phyloP scores from a whole-genome alignment of 1,284 basidiomycete species.

The Rhodotorula sp. region DNA sequence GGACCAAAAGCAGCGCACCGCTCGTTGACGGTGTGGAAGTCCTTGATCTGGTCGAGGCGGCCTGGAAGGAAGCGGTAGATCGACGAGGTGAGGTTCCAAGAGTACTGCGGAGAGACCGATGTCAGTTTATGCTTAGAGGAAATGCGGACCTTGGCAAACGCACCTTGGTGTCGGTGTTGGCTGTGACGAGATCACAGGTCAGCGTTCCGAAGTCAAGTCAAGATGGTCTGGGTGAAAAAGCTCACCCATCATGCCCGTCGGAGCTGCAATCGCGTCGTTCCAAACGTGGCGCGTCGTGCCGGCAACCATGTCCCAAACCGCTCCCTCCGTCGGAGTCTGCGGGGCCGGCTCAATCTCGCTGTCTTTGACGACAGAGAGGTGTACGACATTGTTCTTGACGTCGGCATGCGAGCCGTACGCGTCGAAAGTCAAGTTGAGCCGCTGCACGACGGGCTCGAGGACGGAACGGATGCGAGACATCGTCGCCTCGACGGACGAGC shows the following conservation, averaged over 20 bases:
- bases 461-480: constrained; percentile 54
- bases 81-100: constrained; percentile 53
- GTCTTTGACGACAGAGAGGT: constrained; percentile 36
- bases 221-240: constrained; percentile 24
- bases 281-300: constrained; percentile 56
- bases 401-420: constrained; percentile 44
- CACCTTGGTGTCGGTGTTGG: constrained; percentile 39
- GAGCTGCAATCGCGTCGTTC: constrained; percentile 53
- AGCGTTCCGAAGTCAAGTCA: constrained; percentile 28
- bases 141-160: too few relatives aligned
- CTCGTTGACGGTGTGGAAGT: constrained; percentile 63
- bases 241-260: constrained; percentile 58
- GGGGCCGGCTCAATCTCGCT: constrained; percentile 60
- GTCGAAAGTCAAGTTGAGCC: constrained; percentile 59
- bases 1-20: constrained; percentile 38
- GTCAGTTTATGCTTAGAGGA: background rate
- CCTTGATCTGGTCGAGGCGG: constrained; percentile 50
- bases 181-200: constrained; percentile 31
- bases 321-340: constrained; percentile 54
- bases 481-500: constrained; percentile 55
- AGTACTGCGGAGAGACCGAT: background rate
- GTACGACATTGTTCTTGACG: constrained; percentile 13
- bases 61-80: constrained; percentile 59
- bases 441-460: constrained; percentile 54
- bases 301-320: constrained; percentile 55